Evolutionary conservation across 2,329 filamentous ascomycete genomes (phyloP), one percentile per base, ranked within the genome.

Genomic region (Pleomassaria siparia): DNA sequence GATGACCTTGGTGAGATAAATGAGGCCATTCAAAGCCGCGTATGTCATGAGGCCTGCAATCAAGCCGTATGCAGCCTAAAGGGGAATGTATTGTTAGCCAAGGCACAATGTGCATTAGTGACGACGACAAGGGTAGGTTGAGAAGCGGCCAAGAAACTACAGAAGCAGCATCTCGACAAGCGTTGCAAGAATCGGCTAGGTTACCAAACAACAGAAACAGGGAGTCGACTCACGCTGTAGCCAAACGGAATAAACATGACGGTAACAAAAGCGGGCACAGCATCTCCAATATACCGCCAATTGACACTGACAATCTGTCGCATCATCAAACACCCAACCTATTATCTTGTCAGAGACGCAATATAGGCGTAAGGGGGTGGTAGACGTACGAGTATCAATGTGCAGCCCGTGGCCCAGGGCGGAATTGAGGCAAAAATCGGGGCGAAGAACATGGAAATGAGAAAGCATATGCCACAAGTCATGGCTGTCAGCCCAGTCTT

Each of bases 391-490:
- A 95, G 81, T 53, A 95, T 80, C 25, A 95, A 79, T 12, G 90
- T 90, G 67, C 87, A 91, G 41, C 90, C 90, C 0, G 89, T 95
- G 2, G 90, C 90, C 88, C 89, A 95, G 0, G 89, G 85, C 3
- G 90, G 90, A 44, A 95, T 94, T 0, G 88, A 92, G 5, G 90
- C 89, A 64, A 95, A 95, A 44, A 95, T 92, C 0, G 90, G 90
- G 0, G 90, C 89, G 65, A 95, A 95, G 77, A 95, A 95, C 57
- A 95, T 82, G 36, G 88, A 85, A 60, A 95, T 81, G 74, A 95
- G 87, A 75, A 95, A 95, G 74, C 88, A 92, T 40, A 92, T 44
- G 3, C 90, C 90, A 0, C 88, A 87, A 4, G 82, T 78, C 69
- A 92, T 88, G 35, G 88, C 85, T 0, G 89, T 92, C 22, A 95